These are phyloP conservation scores for Penicillium oxalicum DNA, from an alignment of 2,329 filamentous ascomycete genomes.

Conservation along the genomic window DNA sequence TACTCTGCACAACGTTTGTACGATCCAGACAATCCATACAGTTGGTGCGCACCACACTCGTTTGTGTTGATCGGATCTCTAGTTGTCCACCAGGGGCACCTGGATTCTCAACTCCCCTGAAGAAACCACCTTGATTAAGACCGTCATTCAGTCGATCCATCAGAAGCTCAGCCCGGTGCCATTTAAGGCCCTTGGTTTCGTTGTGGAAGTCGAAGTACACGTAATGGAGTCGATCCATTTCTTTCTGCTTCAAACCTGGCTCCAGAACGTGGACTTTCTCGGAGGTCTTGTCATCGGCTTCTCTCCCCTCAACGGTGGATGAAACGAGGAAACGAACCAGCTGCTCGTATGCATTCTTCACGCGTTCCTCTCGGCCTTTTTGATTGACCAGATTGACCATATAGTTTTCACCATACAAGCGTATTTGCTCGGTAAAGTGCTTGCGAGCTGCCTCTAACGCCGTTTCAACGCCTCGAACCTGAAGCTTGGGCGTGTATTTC, in stretches of 20 bases:
- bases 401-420: constrained; percentile 91
- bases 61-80: constrained; percentile 75
- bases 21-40: constrained; percentile 99
- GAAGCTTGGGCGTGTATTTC: constrained; percentile 82
- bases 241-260: constrained; percentile 51
- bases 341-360: constrained; percentile 92
- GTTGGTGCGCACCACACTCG: constrained; percentile 89
- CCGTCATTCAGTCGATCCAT: constrained; percentile 74
- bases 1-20: constrained; percentile 96
- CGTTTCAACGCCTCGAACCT: constrained; percentile 77
- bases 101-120: constrained; percentile 82
- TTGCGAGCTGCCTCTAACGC: constrained; percentile 71
- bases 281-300: constrained; percentile 60
- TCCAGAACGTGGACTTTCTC: constrained; percentile 82
- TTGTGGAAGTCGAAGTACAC: constrained; percentile 98
- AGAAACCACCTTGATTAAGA: constrained; percentile 77
- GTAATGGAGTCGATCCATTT: constrained; percentile 84
- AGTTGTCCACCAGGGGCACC: constrained; percentile 63
- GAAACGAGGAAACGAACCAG: constrained; percentile 72
- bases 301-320: constrained; percentile 58
- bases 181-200: constrained; percentile 90
- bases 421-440: constrained; percentile 92
- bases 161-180: constrained; percentile 83
- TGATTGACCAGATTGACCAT: constrained; percentile 97
- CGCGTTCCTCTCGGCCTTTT: constrained; percentile 77